Conservation (phyloP, 176 grass and related monocot genomes). For the Carex cristatella region DNA sequence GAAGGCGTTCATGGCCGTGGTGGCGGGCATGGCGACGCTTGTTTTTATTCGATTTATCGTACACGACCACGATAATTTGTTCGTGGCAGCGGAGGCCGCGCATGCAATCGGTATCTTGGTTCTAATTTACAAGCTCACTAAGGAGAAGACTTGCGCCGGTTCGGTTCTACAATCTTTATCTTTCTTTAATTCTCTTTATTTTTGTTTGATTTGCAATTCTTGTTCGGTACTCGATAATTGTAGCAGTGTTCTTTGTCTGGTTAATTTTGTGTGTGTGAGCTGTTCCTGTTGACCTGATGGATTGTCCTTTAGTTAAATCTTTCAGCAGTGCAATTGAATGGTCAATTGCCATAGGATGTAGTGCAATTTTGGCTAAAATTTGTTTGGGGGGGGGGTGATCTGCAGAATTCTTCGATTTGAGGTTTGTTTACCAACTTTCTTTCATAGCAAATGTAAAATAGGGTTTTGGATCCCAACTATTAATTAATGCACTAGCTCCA, state of each 20-base stretch:
- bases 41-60: constrained; percentile 96
- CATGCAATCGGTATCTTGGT: constrained; percentile 86
- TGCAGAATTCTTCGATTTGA: background rate
- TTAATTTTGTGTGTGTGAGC: background rate
- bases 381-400: no score
- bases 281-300: background rate
- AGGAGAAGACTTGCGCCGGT: constrained; percentile 98
- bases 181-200: background rate
- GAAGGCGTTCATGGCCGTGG: constrained; percentile 92
- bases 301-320: background rate
- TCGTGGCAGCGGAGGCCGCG: constrained; percentile 87
- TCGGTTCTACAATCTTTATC: background rate
- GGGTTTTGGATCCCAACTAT: background rate
- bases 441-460: background rate
- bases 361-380: background rate
- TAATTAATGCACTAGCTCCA: background rate
- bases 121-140: constrained; percentile 96
- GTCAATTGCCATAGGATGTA: background rate
- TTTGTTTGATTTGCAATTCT: constrained; percentile 35
- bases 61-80: constrained; percentile 97
- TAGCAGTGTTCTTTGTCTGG: background rate
- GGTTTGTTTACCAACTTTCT: background rate
- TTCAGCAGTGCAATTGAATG: background rate
- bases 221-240: background rate
- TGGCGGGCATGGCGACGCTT: constrained; percentile 87